Percentiles rank a stretch among this genome's conserved stretches.
These are phyloP conservation scores for Luzula sylvatica DNA, from an alignment of 176 grass and related monocot species.

Conservation along the genomic window DNA sequence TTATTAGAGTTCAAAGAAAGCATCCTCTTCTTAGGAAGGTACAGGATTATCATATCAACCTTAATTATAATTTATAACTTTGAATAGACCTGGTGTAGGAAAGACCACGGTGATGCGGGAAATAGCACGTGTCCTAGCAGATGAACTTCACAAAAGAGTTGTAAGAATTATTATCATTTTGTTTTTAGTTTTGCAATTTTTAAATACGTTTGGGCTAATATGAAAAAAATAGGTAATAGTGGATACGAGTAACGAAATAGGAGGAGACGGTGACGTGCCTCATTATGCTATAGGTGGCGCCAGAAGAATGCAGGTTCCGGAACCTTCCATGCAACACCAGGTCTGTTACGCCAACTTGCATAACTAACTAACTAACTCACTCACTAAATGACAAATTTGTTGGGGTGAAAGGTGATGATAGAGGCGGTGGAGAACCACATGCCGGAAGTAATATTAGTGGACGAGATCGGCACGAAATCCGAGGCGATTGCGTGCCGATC, in stretches of 20 bases:
- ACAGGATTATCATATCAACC: not conserved
- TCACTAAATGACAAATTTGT: too few species aligned
- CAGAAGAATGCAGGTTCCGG: constrained; percentile 96
- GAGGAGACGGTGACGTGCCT: constrained; percentile 90
- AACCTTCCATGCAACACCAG: constrained; percentile 39
- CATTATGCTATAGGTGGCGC: constrained; percentile 90
- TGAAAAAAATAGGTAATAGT: constrained; percentile 64
- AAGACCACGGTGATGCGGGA: constrained; percentile 98
- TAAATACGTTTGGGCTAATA: not conserved
- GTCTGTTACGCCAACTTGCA: too few species aligned
- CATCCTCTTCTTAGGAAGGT: constrained; percentile 93
- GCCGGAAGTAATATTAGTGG: constrained; percentile 95
- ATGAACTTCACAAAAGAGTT: constrained; percentile 94
- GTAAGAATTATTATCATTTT: constrained; percentile 30
- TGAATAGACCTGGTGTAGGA: constrained; percentile 74
- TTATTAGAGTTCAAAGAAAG: constrained; percentile 87
- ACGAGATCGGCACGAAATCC: constrained; percentile 91
- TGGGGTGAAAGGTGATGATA: constrained; percentile 79
- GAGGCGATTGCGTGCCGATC: constrained; percentile 86
- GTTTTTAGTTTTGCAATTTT: constrained; percentile 1
- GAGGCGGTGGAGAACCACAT: constrained; percentile 99
- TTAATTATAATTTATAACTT: constrained; percentile 10
- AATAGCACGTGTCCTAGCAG: constrained; percentile 89
- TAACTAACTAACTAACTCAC: too few species aligned
- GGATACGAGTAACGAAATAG: constrained; percentile 97